phyloP scores from a whole-genome alignment of 1,139 yeast species.

The Arxiozyma slooffiae region DNA sequence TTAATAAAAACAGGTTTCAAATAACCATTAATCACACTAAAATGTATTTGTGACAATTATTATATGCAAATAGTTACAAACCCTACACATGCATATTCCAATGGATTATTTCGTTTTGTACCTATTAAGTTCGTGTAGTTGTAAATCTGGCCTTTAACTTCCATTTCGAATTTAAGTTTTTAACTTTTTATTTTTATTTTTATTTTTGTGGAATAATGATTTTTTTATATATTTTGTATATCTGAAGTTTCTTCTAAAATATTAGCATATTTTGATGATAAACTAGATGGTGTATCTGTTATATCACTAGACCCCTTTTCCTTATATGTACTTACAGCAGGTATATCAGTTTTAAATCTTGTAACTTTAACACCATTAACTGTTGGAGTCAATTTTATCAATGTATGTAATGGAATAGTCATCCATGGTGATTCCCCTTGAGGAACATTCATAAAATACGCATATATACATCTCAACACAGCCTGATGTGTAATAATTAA shows the following conservation, averaged over 20 bases:
- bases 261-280: constrained; percentile 3
- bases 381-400: constrained; percentile 84
- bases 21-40: no score
- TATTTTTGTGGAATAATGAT: background rate
- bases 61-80: no score
- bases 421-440: constrained; percentile 98
- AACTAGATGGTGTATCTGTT: background rate
- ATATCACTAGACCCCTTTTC: constrained; percentile 68
- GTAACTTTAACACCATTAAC: constrained; percentile 85
- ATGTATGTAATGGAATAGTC: constrained; percentile 92
- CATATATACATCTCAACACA: constrained; percentile 87
- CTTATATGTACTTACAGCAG: constrained; percentile 92
- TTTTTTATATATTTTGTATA: background rate
- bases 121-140: no score
- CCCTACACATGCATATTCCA: no score
- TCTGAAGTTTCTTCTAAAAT: background rate
- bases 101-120: no score
- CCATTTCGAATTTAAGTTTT: no score
- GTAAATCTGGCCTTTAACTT: no score
- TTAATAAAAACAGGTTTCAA: no score
- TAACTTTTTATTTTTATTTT: no score
- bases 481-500: constrained; percentile 97
- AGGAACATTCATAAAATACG: constrained; percentile 95
- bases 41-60: no score
- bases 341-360: constrained; percentile 85